Conservation (phyloP, 2,329 filamentous ascomycete species). For the Trichoderma sp. region DNA sequence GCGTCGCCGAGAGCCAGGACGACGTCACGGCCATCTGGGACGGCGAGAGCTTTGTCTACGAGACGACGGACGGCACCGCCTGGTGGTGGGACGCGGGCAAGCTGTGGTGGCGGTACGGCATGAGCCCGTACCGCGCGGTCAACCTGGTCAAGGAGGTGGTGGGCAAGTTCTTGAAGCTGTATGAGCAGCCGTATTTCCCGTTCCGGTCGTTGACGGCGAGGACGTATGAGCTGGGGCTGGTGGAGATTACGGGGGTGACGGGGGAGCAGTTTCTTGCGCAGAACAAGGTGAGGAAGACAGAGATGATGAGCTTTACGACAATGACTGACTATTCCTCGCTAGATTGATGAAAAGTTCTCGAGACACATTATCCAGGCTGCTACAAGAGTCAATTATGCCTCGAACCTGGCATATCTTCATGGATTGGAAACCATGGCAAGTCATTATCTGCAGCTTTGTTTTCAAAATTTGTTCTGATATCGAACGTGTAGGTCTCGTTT, state of each 20-base stretch:
- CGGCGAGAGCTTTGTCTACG: constrained; percentile 71
- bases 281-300: constrained; percentile 53
- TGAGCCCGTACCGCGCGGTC: constrained; percentile 72
- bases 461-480: neutral
- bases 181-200: constrained; percentile 79
- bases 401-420: constrained; percentile 83
- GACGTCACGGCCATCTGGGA: constrained; percentile 80
- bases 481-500: constrained; percentile 66
- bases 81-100: constrained; percentile 81
- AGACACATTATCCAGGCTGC: constrained; percentile 85
- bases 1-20: constrained; percentile 49
- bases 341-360: constrained; percentile 67
- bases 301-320: neutral
- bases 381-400: constrained; percentile 92
- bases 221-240: constrained; percentile 67
- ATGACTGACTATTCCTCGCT: neutral
- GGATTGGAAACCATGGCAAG: constrained; percentile 80
- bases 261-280: constrained; percentile 71
- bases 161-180: constrained; percentile 74
- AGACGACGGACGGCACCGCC: constrained; percentile 58
- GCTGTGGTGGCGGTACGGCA: constrained; percentile 82
- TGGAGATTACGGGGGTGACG: constrained; percentile 66
- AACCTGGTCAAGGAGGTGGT: constrained; percentile 72
- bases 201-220: constrained; percentile 74
- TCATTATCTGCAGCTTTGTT: neutral